These are phyloP conservation scores for Pseudozyma sp. DNA, from an alignment of 1,284 basidiomycete genomes.

Conservation along the genomic window DNA sequence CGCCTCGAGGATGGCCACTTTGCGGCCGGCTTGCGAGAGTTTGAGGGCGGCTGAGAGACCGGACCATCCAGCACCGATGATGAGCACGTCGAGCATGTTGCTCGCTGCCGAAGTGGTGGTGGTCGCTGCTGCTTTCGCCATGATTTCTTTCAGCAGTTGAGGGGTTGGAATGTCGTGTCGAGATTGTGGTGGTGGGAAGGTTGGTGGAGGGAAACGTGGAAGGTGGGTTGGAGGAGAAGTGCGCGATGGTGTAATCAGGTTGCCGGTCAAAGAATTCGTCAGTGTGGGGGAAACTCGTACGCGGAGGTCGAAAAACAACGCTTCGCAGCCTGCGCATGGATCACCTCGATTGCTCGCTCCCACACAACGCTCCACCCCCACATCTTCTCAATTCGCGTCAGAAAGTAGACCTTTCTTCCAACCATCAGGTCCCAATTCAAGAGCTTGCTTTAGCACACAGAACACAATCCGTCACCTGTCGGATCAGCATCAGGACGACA, in stretches of 20 bases:
- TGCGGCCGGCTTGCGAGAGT: slow-evolving; percentile 69
- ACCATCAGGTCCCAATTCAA: too few relatives aligned
- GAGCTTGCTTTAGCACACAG: too few relatives aligned
- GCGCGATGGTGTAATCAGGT: slow-evolving; percentile 10
- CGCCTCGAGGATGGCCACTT: slow-evolving; percentile 72
- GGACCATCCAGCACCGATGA: slow-evolving; percentile 72
- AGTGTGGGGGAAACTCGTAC: neutral
- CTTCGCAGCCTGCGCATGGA: slow-evolving; percentile 8
- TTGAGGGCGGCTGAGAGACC: slow-evolving; percentile 71
- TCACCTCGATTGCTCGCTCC: neutral
- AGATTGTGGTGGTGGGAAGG: neutral
- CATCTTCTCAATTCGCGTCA: neutral
- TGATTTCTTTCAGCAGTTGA: neutral
- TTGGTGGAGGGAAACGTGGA: neutral
- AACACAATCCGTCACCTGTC: too few relatives aligned
- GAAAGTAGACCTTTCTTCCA: too few relatives aligned
- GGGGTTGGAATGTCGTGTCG: neutral
- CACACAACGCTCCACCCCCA: too few relatives aligned
- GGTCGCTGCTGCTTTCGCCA: slow-evolving; percentile 27
- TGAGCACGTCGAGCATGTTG: slow-evolving; percentile 68
- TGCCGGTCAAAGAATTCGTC: neutral
- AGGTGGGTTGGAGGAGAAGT: neutral
- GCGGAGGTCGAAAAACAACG: too few relatives aligned
- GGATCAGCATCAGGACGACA: too few relatives aligned
- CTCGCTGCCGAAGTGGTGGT: slow-evolving; percentile 9